These are phyloP conservation scores for Tetratostichococcus sp. DNA, from an alignment of 139 green algal genomes.

Conservation along the genomic window DNA sequence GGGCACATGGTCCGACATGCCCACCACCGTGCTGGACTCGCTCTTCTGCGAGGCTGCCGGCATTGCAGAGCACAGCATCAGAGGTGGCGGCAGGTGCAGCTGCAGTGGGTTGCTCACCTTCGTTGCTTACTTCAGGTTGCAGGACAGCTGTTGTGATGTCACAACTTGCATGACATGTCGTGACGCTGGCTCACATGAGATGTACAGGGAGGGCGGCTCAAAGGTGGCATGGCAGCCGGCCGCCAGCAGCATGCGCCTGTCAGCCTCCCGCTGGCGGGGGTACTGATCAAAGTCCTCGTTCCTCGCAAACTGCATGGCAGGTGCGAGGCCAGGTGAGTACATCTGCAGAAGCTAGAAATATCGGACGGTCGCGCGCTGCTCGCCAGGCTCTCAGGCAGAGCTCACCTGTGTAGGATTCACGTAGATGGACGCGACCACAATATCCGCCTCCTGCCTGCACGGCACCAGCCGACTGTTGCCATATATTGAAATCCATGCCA, in stretches of 20 bases:
- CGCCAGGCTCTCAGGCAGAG: too few relatives aligned
- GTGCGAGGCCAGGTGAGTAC: too few relatives aligned
- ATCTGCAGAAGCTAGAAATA: too few relatives aligned
- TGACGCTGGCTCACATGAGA: slow-evolving; percentile 15
- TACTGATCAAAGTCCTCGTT: slow-evolving; percentile 96
- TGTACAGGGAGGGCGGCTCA: slow-evolving; percentile 70
- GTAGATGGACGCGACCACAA: slow-evolving; percentile 94
- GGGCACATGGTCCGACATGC: slow-evolving; percentile 28
- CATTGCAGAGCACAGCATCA: background rate
- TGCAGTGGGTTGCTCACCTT: too few relatives aligned
- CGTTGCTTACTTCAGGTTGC: too few relatives aligned
- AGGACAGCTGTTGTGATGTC: too few relatives aligned
- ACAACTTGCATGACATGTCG: too few relatives aligned
- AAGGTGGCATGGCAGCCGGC: slow-evolving; percentile 76
- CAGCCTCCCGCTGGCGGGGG: slow-evolving; percentile 56
- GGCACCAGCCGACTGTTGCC: too few relatives aligned
- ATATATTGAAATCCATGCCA: too few relatives aligned
- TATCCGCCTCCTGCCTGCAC: slow-evolving; percentile 63
- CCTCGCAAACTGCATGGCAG: slow-evolving; percentile 64
- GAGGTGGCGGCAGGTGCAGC: too few relatives aligned
- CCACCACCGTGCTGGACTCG: slow-evolving; percentile 56
- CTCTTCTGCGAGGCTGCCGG: background rate
- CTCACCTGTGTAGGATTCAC: slow-evolving; percentile 95
- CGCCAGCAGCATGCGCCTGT: slow-evolving; percentile 65
- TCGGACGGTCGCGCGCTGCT: too few relatives aligned